A percentile compares a stretch with the other conserved stretches of the same genome.
Conservation (phyloP, 371 early-diverging fungal genomes). For the Rhizomucor miehei region DNA sequence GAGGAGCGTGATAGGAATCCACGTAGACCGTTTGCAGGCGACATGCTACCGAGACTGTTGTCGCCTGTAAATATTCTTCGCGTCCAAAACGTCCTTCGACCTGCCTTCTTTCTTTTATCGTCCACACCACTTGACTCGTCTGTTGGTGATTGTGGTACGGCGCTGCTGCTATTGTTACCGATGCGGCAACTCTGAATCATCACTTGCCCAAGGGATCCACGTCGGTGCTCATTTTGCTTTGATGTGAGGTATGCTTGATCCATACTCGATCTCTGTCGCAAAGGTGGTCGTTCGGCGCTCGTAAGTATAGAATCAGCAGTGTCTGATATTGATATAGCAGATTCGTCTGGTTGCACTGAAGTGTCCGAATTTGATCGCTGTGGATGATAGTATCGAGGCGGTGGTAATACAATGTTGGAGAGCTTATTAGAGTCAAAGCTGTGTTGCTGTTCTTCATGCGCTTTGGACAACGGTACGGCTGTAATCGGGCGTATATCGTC, state of each 20-base stretch:
- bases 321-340: neutral
- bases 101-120: conserved; percentile 20
- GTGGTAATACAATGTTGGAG: neutral
- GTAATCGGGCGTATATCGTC: conserved; percentile 13
- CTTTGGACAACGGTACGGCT: conserved; percentile 8
- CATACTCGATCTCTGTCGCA: conserved; percentile 21
- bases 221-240: neutral
- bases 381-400: conserved; percentile 10
- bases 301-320: neutral
- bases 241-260: conserved; percentile 12
- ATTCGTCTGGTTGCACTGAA: conserved; percentile 11
- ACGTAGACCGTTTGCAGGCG: conserved; percentile 14
- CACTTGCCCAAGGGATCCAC: neutral
- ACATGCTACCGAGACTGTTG: conserved; percentile 5
- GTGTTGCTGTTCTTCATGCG: conserved; percentile 1
- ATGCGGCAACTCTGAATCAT: neutral
- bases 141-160: neutral
- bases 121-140: conserved; percentile 11
- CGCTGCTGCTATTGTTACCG: conserved; percentile 2
- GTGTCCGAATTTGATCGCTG: conserved; percentile 24
- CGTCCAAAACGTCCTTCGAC: conserved; percentile 37
- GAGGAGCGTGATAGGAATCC: conserved; percentile 24
- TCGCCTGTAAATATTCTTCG: conserved; percentile 19
- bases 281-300: conserved; percentile 5
- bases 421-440: neutral